phyloP scores from a whole-genome alignment of 768 basidiomycete genomes.

The Psilocybe cyanescens region DNA sequence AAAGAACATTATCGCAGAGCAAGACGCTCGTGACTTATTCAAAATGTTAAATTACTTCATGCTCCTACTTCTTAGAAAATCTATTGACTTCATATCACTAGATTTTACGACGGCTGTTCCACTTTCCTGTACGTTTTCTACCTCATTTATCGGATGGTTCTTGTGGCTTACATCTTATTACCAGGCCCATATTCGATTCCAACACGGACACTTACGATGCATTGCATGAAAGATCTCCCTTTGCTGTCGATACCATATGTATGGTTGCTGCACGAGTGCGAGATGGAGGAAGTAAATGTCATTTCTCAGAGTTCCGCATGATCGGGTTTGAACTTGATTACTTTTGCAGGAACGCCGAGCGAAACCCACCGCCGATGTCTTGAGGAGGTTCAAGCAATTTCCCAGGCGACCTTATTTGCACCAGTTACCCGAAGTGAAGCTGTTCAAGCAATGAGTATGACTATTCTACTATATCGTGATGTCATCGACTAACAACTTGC shows the following conservation, averaged over 20 bases:
- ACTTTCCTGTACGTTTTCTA: conserved; percentile 28
- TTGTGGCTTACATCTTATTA: neutral
- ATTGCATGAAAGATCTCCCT: conserved; percentile 88
- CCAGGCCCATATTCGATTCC: conserved; percentile 80
- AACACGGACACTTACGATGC: conserved; percentile 84
- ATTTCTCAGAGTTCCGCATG: neutral
- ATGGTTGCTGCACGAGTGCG: conserved; percentile 91
- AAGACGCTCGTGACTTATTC: conserved; percentile 86
- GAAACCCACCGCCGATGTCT: conserved; percentile 74
- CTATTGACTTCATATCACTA: conserved; percentile 29
- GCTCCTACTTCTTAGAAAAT: conserved; percentile 5
- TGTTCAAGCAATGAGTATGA: conserved; percentile 91
- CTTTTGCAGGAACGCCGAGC: conserved; percentile 64
- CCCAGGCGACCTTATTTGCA: conserved; percentile 84
- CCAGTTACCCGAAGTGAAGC: conserved; percentile 86
- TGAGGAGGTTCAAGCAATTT: conserved; percentile 86
- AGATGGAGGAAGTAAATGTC: conserved; percentile 81
- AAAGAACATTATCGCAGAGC: conserved; percentile 78
- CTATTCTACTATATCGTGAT: neutral
- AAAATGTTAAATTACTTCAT: conserved; percentile 59
- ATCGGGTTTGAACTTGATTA: neutral
- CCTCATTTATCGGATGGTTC: neutral
- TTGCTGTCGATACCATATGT: conserved; percentile 91
- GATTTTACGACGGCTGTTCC: conserved; percentile 95
- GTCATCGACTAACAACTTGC: conserved; percentile 5